Evolutionary conservation across 257 asterid species (phyloP), one percentile per base, ranked within the genome.

Genomic region (Primulina huaijiensis): DNA sequence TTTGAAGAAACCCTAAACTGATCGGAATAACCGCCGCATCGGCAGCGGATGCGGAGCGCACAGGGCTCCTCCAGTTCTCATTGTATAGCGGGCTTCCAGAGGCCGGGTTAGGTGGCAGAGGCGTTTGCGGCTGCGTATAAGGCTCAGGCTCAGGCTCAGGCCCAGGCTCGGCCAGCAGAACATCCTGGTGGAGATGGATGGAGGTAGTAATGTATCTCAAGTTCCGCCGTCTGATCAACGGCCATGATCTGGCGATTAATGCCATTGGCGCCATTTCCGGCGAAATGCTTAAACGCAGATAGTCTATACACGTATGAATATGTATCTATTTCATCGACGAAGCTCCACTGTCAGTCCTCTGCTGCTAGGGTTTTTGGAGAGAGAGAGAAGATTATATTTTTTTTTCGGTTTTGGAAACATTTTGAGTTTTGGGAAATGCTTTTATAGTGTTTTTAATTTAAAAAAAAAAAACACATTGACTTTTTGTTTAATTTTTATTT

Each of bases 61-160:
- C 20, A 2, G 93, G 93, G 68, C 68, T 87, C 71, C 96, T 75
- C 98, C 97, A 88, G 77, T 85, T 87, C 56, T 86, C 87, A 34
- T 73, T 83, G 82, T 90, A 92, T 12, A 79, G 80, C 4, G 96
- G 92, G 71, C 87, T 87, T 33, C 97, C 95, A 57, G 92, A 68
- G 3, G 91, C 85, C 1, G 98, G 95, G 21, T 86, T 90, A 21
- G 92, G 92, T 0, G 97, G 99, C 16, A 89, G 80, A 6, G 96
- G 87, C 74, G 80, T 73, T 14, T 33, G 57, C 12, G 74, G 62
- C 29, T 75, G 34, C 29, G 75, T 74, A 52, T 82, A 60, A 2
- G 69, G 67, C 0, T 81, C 77, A 25, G 81, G 74, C 25, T 1
- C 25, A 23, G 25, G 25, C 25, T 1, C 25, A 2, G 69, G 67